Evolutionary conservation across 2,329 filamentous ascomycete species (phyloP).

Genomic region (Bipolaris zeicola): DNA sequence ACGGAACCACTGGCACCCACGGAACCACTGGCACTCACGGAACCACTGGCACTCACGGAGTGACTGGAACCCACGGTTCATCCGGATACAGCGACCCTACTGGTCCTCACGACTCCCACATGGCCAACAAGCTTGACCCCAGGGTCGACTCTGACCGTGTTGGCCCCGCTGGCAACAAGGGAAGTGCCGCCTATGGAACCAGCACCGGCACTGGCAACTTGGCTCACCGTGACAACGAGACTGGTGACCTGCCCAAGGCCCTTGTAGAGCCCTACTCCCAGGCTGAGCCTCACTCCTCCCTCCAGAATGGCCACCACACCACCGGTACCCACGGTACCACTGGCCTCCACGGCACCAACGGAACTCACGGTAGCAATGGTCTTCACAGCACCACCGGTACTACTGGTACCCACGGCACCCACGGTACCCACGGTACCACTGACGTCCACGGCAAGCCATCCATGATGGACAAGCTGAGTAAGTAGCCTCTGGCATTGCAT

Average conservation of each 20-base stretch:
- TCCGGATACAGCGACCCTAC: conserved; percentile 36
- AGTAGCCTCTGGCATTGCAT: background rate
- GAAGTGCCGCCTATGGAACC: conserved; percentile 11
- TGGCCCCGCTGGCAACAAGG: conserved; percentile 33
- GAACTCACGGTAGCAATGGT: conserved; percentile 1
- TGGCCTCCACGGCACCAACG: conserved; percentile 25
- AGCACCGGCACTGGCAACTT: conserved; percentile 12
- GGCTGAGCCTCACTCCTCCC: conserved; percentile 11
- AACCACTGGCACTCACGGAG: background rate
- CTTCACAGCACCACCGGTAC: conserved; percentile 26
- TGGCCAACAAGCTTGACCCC: conserved; percentile 40
- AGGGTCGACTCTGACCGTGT: conserved; percentile 37
- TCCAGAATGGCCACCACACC: conserved; percentile 2
- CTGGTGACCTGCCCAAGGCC: conserved; percentile 14
- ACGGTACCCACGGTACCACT: background rate
- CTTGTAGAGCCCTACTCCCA: conserved; percentile 11
- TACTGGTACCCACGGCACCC: conserved; percentile 1
- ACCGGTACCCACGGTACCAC: background rate
- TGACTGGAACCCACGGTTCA: conserved; percentile 10
- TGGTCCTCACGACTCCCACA: conserved; percentile 40
- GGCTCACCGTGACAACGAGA: conserved; percentile 10
- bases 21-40: background rate
- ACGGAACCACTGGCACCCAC: conserved; percentile 3
- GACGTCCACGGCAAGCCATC: conserved; percentile 48
- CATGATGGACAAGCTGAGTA: conserved; percentile 56